Evolutionary conservation across 441 rosid species (phyloP).

Genomic region (Aquilaria agallochum): DNA sequence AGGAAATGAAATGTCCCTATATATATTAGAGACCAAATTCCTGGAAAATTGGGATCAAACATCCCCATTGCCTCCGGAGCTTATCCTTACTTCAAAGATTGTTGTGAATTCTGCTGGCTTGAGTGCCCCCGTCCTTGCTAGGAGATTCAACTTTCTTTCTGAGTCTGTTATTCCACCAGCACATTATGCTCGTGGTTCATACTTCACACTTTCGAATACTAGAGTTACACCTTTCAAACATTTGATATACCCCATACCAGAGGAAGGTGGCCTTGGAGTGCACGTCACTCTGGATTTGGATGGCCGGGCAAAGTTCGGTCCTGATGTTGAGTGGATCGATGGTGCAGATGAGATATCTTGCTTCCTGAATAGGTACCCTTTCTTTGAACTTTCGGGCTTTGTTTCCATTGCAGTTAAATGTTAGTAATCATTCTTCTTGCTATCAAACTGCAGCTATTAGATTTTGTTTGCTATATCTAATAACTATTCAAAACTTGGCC

Average conservation of each 20-base stretch:
- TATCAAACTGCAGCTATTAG: background rate
- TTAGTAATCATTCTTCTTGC: background rate
- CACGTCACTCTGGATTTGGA: conserved; percentile 89
- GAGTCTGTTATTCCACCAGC: conserved; percentile 41
- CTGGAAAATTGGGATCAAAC: conserved; percentile 38
- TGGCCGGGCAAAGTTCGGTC: conserved; percentile 89
- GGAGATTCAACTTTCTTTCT: conserved; percentile 51
- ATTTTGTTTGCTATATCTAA: background rate
- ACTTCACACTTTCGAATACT: conserved; percentile 55
- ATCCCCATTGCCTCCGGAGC: conserved; percentile 34
- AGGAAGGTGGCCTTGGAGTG: conserved; percentile 90
- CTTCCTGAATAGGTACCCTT: conserved; percentile 67
- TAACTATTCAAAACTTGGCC: background rate
- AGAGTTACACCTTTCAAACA: conserved; percentile 50
- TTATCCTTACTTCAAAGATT: conserved; percentile 57
- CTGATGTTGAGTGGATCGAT: conserved; percentile 87
- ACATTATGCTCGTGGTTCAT: conserved; percentile 81
- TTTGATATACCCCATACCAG: conserved; percentile 85
- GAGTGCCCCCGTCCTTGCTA: conserved; percentile 64
- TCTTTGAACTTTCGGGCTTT: background rate
- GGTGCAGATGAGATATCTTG: conserved; percentile 50
- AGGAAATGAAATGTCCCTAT: conserved; percentile 46
- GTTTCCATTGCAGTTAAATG: background rate
- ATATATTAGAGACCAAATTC: conserved; percentile 40
- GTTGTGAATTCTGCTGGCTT: conserved; percentile 86